Base-by-base conservation (phyloP, 2,329 filamentous ascomycete genomes). In the Nigrospora oryzae region DNA sequence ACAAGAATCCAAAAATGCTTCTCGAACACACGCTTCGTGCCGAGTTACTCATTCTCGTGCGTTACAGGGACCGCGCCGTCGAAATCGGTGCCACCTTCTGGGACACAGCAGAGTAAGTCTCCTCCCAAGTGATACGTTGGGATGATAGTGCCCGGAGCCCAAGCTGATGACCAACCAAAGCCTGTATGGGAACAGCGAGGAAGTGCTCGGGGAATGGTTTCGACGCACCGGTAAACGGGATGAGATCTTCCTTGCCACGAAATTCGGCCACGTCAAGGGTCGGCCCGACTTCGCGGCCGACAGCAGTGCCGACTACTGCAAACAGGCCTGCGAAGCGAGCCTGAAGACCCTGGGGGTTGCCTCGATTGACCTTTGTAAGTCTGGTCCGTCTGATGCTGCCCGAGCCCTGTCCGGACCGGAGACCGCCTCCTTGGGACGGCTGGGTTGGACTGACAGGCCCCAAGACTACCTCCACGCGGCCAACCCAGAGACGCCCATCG, bases 341-440 rank as follows among this genome's bases (percentile, higher is more conserved):
- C 60, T 81, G 33, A 43, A 65, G 53, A 62, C 66, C 19, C 58
- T 83, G 2, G 70, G 72, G 0, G 67, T 73, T 0, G 63, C 68
- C 6, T 70, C 70, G 40, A 71, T 82, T 46, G 79, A 82, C 52
- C 63, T 82, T 17, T 70, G 40, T 42, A 33, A 42, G 40, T n/a
- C 10, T 4, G 1, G 12, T 2, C 5, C 5, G 11, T 19, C 13
- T 17, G 17, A 3, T 0, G 2, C 19, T 6, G 19, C 19, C 19
- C 4, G 19, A 23, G 19, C 19, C 4, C 4, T 23, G 6, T 6
- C 19, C 19, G 19, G 19, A 23, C 6, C 19, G 19, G 19, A 4
- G 19, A 23, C 19, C 19, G 4, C 19, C 19, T 23, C 19, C 6
- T 23, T 23, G 19, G 19, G 19, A 23, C 19, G 19, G 6, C 19